Evolutionary conservation across 1,284 basidiomycete species (phyloP), one percentile per base, ranked within the genome.

Genomic region (Tilletia caries): DNA sequence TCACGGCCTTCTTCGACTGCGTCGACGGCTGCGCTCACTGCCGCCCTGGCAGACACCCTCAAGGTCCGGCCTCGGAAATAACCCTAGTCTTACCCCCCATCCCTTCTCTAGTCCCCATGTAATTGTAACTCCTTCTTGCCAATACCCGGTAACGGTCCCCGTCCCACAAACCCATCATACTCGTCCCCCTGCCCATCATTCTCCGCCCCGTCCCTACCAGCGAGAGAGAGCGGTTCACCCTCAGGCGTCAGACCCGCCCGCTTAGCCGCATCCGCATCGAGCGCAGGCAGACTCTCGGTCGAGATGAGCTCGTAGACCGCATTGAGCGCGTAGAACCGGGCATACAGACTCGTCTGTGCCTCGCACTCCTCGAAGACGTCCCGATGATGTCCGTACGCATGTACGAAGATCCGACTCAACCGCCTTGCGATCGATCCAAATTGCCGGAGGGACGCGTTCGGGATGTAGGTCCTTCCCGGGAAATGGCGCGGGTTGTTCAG

Each of bases 351-450:
- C 4, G 91, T 93, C 83, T 97, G 93, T 1, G 83, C 82, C 84
- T 95, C 93, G 54, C 91, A 91, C 77, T 91, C 90, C 76, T 92
- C 90, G 78, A 95, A 97, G 0, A 90, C 88, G 79, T 95, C 94
- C 69, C 91, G 90, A 84, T 98, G 84, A 64, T 84, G 83, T 52
- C 75, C 79, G 85, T 92, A 95, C 0, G 94, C 93, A 83, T 98
- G 95, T 0, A 92, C 92, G 82, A 98, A 98, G 77, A 97, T 94
- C 64, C 95, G 89, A 5, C 93, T 93, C 2, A 98, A 88, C 12
- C 95, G 89, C 0, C 93, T 88, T 3, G 92, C 91, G 25, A 95
- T 89, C 18, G 91, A 91, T 50, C 91, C 88, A 83, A 97, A 95
- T 83, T 96, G 92, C 25, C 92, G 88, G 68, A 91, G 87, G 0